A percentile compares a stretch with the other conserved stretches of the same genome.
Conservation (phyloP, 371 early-diverging fungal species). For the Mucor irregularis region DNA sequence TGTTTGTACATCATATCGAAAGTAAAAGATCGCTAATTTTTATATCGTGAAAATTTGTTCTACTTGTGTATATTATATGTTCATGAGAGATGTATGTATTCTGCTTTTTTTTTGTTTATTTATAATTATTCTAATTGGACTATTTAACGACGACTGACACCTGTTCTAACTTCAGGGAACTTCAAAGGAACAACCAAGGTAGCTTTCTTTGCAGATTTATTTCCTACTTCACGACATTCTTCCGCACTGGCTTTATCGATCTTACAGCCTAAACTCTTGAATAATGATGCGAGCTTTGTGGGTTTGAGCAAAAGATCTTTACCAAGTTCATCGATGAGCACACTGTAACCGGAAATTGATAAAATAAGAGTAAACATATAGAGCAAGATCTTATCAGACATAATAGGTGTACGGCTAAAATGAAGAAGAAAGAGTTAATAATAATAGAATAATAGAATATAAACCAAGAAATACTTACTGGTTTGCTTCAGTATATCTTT, state of each 20-base stretch:
- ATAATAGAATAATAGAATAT: neutral
- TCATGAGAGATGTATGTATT: too few species aligned
- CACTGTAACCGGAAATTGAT: conserved; percentile 67
- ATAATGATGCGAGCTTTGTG: conserved; percentile 32
- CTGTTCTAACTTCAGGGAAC: conserved; percentile 39
- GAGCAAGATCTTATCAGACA: conserved; percentile 76
- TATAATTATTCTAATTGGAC: too few species aligned
- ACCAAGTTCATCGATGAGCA: conserved; percentile 62
- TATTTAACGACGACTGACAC: conserved; percentile 17
- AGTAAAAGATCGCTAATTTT: too few species aligned
- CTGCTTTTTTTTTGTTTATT: too few species aligned
- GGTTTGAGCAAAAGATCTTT: conserved; percentile 65
- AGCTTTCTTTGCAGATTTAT: conserved; percentile 35
- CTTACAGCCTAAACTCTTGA: conserved; percentile 60
- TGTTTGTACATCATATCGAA: too few species aligned
- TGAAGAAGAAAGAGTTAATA: neutral
- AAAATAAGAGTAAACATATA: conserved; percentile 75
- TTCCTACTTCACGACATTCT: conserved; percentile 22
- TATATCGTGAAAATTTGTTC: too few species aligned
- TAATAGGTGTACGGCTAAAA: conserved; percentile 62
- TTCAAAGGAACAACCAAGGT: conserved; percentile 40
- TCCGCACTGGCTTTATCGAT: conserved; percentile 43
- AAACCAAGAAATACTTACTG: conserved; percentile 23
- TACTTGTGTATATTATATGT: too few species aligned
- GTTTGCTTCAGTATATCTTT: conserved; percentile 68